phyloP scores from a whole-genome alignment of 208 protist genomes.

The Vickermania spadyakhi region DNA sequence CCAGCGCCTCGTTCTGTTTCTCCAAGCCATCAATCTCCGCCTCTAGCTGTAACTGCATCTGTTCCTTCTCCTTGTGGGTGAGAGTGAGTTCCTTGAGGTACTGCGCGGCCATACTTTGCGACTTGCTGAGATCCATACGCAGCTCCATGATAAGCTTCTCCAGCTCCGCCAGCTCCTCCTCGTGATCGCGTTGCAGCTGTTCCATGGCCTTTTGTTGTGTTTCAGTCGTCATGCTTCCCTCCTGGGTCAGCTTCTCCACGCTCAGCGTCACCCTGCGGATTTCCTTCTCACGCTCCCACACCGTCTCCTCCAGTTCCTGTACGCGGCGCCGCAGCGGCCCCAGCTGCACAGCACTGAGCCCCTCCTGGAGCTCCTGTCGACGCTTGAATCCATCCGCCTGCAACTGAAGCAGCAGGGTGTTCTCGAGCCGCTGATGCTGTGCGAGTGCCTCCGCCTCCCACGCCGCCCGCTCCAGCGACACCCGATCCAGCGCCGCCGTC shows the following conservation, averaged over 20 bases:
- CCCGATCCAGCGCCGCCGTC: slow-evolving; percentile 21
- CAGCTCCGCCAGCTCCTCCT: slow-evolving; percentile 58
- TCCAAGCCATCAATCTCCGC: slow-evolving; percentile 48
- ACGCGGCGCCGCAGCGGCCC: neutral
- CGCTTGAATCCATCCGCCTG: neutral
- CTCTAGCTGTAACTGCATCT: slow-evolving; percentile 35
- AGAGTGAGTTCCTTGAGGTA: slow-evolving; percentile 54
- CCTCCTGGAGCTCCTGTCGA: neutral
- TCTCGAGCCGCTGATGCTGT: slow-evolving; percentile 48
- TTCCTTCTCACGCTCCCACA: slow-evolving; percentile 10
- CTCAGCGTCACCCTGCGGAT: slow-evolving; percentile 28
- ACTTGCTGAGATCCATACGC: slow-evolving; percentile 51
- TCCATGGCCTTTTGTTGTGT: slow-evolving; percentile 50
- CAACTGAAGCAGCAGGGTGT: slow-evolving; percentile 29
- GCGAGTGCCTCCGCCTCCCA: neutral
- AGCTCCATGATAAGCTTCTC: slow-evolving; percentile 74
- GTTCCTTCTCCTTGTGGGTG: slow-evolving; percentile 36
- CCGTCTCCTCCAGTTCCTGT: neutral
- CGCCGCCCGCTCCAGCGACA: neutral
- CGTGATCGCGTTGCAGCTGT: slow-evolving; percentile 37
- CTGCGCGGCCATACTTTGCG: slow-evolving; percentile 39
- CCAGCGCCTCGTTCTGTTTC: slow-evolving; percentile 36
- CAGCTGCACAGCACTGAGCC: neutral
- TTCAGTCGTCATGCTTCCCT: slow-evolving; percentile 31
- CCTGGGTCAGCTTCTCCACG: slow-evolving; percentile 34